Evolutionary conservation across 1,139 yeast species (phyloP).

Genomic region (Yamadazyma conglobata): DNA sequence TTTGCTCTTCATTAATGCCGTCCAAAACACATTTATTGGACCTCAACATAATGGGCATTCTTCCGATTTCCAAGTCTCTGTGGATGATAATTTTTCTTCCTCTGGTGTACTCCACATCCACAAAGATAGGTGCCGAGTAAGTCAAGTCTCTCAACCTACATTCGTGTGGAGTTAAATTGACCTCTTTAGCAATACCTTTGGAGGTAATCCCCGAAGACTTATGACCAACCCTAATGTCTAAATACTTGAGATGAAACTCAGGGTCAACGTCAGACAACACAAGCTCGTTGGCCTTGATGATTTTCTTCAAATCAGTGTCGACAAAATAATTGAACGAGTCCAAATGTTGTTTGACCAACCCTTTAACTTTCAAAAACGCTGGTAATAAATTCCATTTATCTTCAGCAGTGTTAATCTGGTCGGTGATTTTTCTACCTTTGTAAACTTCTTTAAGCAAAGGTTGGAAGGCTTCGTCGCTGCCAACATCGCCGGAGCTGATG

Average conservation of each 20-base stretch:
- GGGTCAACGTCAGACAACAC: slow-evolving; percentile 96
- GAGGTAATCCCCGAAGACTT: slow-evolving; percentile 48
- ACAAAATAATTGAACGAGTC: slow-evolving; percentile 96
- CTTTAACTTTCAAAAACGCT: slow-evolving; percentile 92
- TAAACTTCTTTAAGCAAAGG: slow-evolving; percentile 77
- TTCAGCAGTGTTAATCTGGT: slow-evolving; percentile 82
- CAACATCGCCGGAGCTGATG: slow-evolving; percentile 7
- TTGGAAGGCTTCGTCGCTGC: slow-evolving; percentile 55
- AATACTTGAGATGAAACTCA: slow-evolving; percentile 85
- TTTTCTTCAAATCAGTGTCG: slow-evolving; percentile 88
- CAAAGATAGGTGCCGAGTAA: slow-evolving; percentile 93
- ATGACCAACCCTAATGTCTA: slow-evolving; percentile 87
- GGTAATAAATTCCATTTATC: slow-evolving; percentile 97
- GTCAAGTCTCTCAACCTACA: slow-evolving; percentile 94
- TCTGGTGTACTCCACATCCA: slow-evolving; percentile 94
- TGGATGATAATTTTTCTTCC: slow-evolving; percentile 90
- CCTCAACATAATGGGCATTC: slow-evolving; percentile 97
- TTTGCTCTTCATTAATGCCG: slow-evolving; percentile 71
- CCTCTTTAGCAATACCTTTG: slow-evolving; percentile 49
- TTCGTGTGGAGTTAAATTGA: slow-evolving; percentile 86
- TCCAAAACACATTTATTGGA: slow-evolving; percentile 85
- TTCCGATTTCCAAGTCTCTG: slow-evolving; percentile 87
- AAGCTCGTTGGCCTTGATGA: slow-evolving; percentile 83
- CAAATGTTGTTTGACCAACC: slow-evolving; percentile 92
- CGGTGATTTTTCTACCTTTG: slow-evolving; percentile 82